phyloP scores from a whole-genome alignment of 2,329 filamentous ascomycete genomes.

The Ophiostoma quercus region DNA sequence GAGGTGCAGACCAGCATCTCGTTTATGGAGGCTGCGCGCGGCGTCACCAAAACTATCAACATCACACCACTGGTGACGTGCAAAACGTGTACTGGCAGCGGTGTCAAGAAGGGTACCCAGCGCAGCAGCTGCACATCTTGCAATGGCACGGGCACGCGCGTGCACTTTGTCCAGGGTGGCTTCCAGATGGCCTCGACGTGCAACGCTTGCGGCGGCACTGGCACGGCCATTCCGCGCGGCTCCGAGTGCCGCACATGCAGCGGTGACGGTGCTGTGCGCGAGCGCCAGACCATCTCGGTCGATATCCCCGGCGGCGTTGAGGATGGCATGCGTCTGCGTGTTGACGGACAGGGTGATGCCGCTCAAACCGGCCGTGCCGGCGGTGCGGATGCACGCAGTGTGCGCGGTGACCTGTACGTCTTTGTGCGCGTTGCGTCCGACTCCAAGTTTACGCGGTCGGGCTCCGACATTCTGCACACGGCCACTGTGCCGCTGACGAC shows the following conservation, averaged over 20 bases:
- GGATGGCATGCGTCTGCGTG: conserved; percentile 86
- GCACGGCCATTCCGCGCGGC: conserved; percentile 68
- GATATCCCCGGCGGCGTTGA: conserved; percentile 95
- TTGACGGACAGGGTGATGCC: conserved; percentile 82
- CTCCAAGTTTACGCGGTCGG: conserved; percentile 78
- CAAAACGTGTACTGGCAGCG: conserved; percentile 74
- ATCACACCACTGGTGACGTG: conserved; percentile 79
- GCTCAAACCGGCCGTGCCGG: conserved; percentile 67
- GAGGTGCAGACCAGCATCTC: conserved; percentile 89
- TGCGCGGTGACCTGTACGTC: conserved; percentile 84
- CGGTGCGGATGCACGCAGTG: conserved; percentile 56
- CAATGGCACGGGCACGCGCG: conserved; percentile 76
- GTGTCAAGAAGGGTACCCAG: conserved; percentile 75
- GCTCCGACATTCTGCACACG: conserved; percentile 88
- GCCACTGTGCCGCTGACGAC: conserved; percentile 89
- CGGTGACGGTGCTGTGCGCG: conserved; percentile 78
- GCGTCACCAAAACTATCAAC: conserved; percentile 77
- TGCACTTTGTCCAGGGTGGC: conserved; percentile 84
- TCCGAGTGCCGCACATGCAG: conserved; percentile 74
- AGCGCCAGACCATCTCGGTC: conserved; percentile 75
- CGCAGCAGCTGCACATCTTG: conserved; percentile 71
- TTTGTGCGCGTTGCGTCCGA: conserved; percentile 86
- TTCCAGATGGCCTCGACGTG: conserved; percentile 97
- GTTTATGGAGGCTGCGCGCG: conserved; percentile 94
- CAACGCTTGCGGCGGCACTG: conserved; percentile 71